phyloP scores from a whole-genome alignment of 768 basidiomycete genomes.

The Leccinum boreale region DNA sequence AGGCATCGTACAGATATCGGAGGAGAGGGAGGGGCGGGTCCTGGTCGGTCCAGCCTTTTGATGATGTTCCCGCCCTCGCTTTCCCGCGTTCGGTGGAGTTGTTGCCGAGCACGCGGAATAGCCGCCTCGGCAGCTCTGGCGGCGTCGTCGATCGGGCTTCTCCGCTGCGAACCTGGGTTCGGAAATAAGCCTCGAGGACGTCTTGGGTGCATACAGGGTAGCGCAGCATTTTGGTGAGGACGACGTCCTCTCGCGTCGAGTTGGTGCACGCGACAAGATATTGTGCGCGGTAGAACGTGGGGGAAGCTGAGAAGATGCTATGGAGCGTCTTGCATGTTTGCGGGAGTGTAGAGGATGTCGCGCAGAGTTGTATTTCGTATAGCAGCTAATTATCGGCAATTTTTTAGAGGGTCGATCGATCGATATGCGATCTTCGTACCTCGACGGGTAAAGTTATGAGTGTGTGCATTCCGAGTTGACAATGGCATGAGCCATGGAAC shows the following conservation, averaged over 20 bases:
- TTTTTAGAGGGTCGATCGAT: not conserved
- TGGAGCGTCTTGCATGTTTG: conserved; percentile 51
- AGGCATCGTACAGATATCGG: conserved; percentile 44
- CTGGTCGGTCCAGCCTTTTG: conserved; percentile 39
- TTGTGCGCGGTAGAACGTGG: conserved; percentile 57
- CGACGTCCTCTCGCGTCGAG: conserved; percentile 14
- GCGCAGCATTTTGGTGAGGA: conserved; percentile 48
- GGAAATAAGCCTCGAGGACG: conserved; percentile 48
- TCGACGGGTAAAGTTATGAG: conserved; percentile 35
- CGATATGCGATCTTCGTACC: conserved; percentile 20
- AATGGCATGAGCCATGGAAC: not conserved
- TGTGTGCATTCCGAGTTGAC: conserved; percentile 10
- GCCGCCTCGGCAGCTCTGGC: conserved; percentile 59
- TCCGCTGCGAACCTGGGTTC: not conserved
- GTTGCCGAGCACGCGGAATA: conserved; percentile 56
- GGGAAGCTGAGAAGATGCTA: conserved; percentile 51
- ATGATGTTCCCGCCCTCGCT: too few species aligned
- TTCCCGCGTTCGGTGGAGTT: conserved; percentile 10
- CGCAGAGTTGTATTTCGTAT: conserved; percentile 71
- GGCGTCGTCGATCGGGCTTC: not conserved
- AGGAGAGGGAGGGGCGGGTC: conserved; percentile 67
- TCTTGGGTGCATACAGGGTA: conserved; percentile 36
- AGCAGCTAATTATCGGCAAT: conserved; percentile 56
- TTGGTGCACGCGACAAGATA: conserved; percentile 51
- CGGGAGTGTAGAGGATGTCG: conserved; percentile 65